Base-by-base conservation (phyloP, 805 yeast genomes). In the Cyberlindnera americana region DNA sequence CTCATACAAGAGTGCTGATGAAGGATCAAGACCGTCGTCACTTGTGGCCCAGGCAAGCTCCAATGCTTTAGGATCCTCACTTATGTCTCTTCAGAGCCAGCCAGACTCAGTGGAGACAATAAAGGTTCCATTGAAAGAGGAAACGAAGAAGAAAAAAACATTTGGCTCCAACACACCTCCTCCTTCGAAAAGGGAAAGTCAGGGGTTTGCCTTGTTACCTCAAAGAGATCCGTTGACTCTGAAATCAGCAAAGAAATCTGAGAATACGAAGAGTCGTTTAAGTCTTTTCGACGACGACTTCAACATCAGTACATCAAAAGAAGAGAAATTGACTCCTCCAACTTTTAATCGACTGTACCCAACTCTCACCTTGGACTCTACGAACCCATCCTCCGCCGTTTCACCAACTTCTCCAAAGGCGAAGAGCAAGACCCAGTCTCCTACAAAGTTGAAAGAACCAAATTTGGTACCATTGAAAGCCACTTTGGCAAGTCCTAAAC, bases 151-250 rank as follows among this genome's bases (percentile, higher is more conserved):
- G 17, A 33, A 30, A 38, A 35, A 26, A 33, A 28, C 33, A 17
- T 18, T 29, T 15, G 39, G 34, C 3, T 41, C 49, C 1, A 42
- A 46, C n/a, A 48, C 51, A 1, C 48, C 55, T 9, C 52, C 57
- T 4, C 46, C 55, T 5, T 28, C 41, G 3, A 47, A 52, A 15
- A 42, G 60, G 14, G 59, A 55, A 28, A 57, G 57, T 19, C 56
- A 54, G 38, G 61, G 62, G 0, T 58, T 59, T 49, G 62, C 61
- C 5, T 38, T 57, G 7, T 33, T 59, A 23, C 62, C 64, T 0
- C 57, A 54, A 10, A 49, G 58, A 42, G 61, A 49, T 19, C 62
- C 63, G 2, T 37, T 60, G 21, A 54, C 57, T 1, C 52, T 57
- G 11, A 58, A 59, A 33, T 51, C 60, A 9, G 47, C 50, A 3